Evolutionary conservation across 768 basidiomycete species (phyloP), one percentile per base, ranked within the genome.

Genomic region (Cyclocybe aegerita): DNA sequence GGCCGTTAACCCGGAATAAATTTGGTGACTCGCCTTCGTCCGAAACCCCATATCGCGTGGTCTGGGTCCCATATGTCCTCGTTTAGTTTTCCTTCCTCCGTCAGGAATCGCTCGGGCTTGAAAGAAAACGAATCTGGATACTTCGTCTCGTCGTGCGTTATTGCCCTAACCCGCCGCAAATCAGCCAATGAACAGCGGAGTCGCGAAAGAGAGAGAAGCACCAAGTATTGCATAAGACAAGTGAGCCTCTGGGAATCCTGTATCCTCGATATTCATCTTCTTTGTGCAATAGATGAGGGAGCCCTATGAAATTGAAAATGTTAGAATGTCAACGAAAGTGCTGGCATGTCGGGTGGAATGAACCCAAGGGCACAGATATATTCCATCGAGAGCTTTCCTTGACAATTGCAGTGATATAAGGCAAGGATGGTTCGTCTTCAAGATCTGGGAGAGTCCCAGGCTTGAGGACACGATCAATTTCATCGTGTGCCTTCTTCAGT

Each of bases 221-320:
- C 67, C 65, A 69, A 14, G 60, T 55, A 54, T 71, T 71, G 3
- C 57, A 58, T 34, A 68, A 56, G 15, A 72, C 48, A 7, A 63
- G 60, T 1, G 68, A 52, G 12, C 68, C 70, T 36, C 61, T 58
- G 0, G 71, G 72, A 4, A 73, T 68, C 33, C 50, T 53, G 50
- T 68, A 70, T 0, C 70, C 70, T 1, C 68, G 54, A 48, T 70
- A 70, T 8, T 58, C 50, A 52, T 73, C 70, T 33, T 70, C 70
- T 39, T 63, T 52, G 4, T 53, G 58, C 8, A 56, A 47, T 6
- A 51, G 37, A 41, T 70, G 70, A 15, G 59, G 60, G 7, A 70
- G 44, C 16, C 56, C 68, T 67, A 17, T 10, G 12, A 14, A 9
- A 54, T 14, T 43, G 7, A 31, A 7, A 39, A 31, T 14, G 14